These are phyloP conservation scores for Jamesozyma jinghongensis DNA, from an alignment of 805 yeast genomes.

Conservation along the genomic window DNA sequence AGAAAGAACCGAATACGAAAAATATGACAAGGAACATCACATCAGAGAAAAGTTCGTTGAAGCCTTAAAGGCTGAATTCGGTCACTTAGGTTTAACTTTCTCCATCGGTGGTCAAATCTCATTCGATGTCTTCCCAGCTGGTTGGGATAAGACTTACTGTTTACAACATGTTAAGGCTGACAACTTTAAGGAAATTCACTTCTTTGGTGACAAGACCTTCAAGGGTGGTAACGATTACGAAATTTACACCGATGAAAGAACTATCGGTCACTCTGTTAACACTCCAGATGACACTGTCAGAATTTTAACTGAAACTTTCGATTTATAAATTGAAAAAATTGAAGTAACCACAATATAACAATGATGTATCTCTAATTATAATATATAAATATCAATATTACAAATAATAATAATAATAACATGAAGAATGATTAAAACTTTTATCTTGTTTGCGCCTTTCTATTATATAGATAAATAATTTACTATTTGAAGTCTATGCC, in stretches of 20 bases:
- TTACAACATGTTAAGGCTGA: conserved; percentile 84
- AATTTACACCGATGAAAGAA: conserved; percentile 85
- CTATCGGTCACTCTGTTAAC: conserved; percentile 90
- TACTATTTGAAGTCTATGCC: conserved; percentile 42
- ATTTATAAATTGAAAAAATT: conserved; percentile 15
- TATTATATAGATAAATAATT: background rate
- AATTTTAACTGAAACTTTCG: conserved; percentile 75
- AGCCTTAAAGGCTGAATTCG: conserved; percentile 75
- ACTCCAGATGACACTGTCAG: conserved; percentile 82
- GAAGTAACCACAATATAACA: too few species aligned
- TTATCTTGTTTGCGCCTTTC: too few species aligned
- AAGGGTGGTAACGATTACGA: conserved; percentile 98
- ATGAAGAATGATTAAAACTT: too few species aligned
- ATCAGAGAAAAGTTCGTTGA: conserved; percentile 77
- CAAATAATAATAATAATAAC: background rate
- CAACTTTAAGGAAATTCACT: conserved; percentile 81
- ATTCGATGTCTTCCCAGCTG: conserved; percentile 98
- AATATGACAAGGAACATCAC: conserved; percentile 68
- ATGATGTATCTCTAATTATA: background rate
- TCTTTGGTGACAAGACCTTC: conserved; percentile 97
- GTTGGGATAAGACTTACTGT: conserved; percentile 99
- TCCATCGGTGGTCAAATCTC: conserved; percentile 99
- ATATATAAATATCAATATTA: background rate
- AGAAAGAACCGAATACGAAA: conserved; percentile 90
- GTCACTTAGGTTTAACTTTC: conserved; percentile 81